Percentiles rank a stretch among this genome's conserved stretches.
Evolutionary conservation across 176 grass and related monocot genomes (phyloP).

Genomic region (Pontederia paniculata): DNA sequence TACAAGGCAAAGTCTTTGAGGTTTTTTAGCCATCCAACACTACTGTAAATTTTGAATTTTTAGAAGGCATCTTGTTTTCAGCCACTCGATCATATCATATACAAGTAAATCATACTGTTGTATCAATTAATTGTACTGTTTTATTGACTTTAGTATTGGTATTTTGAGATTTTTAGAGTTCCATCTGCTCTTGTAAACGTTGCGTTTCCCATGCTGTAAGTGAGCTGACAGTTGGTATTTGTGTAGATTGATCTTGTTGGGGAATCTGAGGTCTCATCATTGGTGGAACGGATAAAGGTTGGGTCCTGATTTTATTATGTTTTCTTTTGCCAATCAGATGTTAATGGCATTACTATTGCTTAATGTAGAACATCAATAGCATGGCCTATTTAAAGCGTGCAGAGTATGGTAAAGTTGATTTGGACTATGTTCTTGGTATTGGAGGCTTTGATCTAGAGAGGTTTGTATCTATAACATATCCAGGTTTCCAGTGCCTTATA

Average conservation of each 20-base stretch:
- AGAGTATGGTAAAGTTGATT: conserved; percentile 79
- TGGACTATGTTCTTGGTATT: conserved; percentile 99
- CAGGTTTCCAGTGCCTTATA: background rate
- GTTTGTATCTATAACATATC: conserved; percentile 34
- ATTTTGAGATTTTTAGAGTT: background rate
- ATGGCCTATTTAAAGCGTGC: conserved; percentile 90
- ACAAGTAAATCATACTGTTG: too few species aligned
- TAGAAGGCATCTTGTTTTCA: too few species aligned
- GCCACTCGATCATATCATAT: too few species aligned
- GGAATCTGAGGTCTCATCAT: conserved; percentile 61
- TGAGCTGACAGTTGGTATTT: conserved; percentile 8
- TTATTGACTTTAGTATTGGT: too few species aligned
- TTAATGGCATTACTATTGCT: conserved; percentile 20
- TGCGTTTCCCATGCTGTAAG: background rate
- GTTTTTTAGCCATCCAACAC: too few species aligned
- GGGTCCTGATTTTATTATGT: background rate
- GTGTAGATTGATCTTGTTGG: conserved; percentile 88
- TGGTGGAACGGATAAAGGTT: conserved; percentile 80
- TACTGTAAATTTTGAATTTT: too few species aligned
- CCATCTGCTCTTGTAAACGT: background rate
- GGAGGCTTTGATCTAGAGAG: conserved; percentile 99
- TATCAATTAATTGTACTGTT: too few species aligned
- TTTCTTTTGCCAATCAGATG: background rate
- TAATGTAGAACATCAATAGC: conserved; percentile 66
- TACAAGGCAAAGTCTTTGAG: too few species aligned